Conservation (phyloP, 2,329 filamentous ascomycete species). For the Tolypocladium endophyticum region DNA sequence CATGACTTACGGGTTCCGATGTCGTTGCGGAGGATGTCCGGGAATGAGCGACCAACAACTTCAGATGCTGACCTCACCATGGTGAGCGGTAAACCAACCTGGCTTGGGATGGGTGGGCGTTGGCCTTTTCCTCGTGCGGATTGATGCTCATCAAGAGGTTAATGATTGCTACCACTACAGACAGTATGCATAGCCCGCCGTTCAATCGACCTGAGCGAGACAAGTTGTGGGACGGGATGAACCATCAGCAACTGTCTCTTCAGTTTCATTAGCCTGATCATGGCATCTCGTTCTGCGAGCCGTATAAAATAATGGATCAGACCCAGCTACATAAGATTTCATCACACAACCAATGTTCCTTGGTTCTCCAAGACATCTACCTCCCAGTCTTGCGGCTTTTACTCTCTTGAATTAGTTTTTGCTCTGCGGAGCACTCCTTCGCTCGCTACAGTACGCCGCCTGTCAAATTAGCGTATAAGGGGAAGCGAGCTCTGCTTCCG, state of each 20-base stretch:
- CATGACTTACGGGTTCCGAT: conserved; percentile 40
- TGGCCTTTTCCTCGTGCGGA: background rate
- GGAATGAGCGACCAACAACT: conserved; percentile 9
- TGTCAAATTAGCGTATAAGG: background rate
- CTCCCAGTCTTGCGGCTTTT: background rate
- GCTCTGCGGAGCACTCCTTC: background rate
- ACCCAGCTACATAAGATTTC: background rate
- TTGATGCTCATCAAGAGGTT: background rate
- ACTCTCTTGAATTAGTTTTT: background rate
- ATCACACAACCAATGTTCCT: background rate
- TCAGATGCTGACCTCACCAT: background rate
- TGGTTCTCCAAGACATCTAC: background rate
- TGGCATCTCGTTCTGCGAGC: background rate
- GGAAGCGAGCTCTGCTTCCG: background rate
- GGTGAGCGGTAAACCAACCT: background rate
- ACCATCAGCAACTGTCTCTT: no score
- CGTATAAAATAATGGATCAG: background rate
- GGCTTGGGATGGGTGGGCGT: background rate
- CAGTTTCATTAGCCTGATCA: background rate
- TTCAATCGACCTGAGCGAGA: background rate
- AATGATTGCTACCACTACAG: no score
- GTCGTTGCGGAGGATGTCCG: conserved; percentile 36
- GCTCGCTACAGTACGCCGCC: background rate
- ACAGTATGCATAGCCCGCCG: background rate
- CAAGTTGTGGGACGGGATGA: background rate